A percentile compares a stretch with the other conserved stretches of the same genome.
Conservation (phyloP, 2,329 filamentous ascomycete genomes). For the Sphaerulina vaccinii region DNA sequence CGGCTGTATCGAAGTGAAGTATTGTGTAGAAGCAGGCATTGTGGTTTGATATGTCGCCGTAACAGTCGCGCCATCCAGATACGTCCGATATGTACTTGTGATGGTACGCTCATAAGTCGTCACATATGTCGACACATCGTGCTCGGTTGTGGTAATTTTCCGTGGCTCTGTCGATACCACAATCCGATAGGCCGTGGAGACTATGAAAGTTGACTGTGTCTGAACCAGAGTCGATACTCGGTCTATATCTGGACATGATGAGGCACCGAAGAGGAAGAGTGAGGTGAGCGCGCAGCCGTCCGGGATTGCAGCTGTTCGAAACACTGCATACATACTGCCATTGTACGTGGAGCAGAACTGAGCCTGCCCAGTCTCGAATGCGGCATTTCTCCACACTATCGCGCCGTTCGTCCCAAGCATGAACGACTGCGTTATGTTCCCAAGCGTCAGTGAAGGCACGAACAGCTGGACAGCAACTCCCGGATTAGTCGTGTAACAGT, state of each 20-base stretch:
- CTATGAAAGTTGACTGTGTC: slow-evolving; percentile 1
- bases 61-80: not conserved
- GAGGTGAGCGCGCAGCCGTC: not conserved
- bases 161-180: not conserved
- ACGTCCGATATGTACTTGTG: slow-evolving; percentile 2
- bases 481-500: slow-evolving; percentile 10
- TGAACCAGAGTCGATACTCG: slow-evolving; percentile 5
- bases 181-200: not conserved
- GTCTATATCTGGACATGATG: slow-evolving; percentile 7
- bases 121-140: not conserved
- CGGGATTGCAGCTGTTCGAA: slow-evolving; percentile 3
- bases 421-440: slow-evolving; percentile 4
- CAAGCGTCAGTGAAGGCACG: not conserved
- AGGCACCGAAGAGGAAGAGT: slow-evolving; percentile 5
- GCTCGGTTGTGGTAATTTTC: not conserved
- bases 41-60: slow-evolving; percentile 8
- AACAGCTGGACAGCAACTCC: slow-evolving; percentile 5
- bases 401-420: slow-evolving; percentile 2
- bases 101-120: not conserved
- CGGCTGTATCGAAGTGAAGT: not conserved
- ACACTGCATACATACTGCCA: slow-evolving; percentile 12
- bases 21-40: not conserved
- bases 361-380: slow-evolving; percentile 10
- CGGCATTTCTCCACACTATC: slow-evolving; percentile 8
- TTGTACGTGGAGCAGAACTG: slow-evolving; percentile 10